These are phyloP conservation scores for Trichoderma reesei DNA, from an alignment of 495 filamentous ascomycete species.

Conservation along the genomic window DNA sequence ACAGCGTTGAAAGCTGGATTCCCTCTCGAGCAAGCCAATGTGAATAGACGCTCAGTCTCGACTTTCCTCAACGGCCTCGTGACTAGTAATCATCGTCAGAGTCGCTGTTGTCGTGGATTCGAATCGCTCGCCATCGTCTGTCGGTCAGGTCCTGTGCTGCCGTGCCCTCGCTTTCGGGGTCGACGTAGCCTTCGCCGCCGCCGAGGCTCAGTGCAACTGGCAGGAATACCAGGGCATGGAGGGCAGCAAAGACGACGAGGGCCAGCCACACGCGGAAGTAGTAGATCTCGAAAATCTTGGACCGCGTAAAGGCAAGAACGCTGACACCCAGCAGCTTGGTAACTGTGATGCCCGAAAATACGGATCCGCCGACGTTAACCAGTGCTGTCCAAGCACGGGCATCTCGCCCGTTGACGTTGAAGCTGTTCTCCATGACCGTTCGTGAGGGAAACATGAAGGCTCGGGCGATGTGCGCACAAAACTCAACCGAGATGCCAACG, in stretches of 20 bases:
- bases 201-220: conserved; percentile 81
- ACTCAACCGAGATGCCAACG: conserved; percentile 91
- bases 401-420: conserved; percentile 62
- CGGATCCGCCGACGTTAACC: conserved; percentile 84
- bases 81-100: conserved; percentile 29
- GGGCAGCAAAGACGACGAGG: conserved; percentile 78
- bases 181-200: conserved; percentile 80
- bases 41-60: too few species aligned
- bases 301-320: conserved; percentile 86
- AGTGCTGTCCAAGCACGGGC: conserved; percentile 84
- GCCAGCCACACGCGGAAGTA: conserved; percentile 96
- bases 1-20: too few species aligned
- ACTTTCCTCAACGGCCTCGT: not conserved
- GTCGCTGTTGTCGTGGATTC: conserved; percentile 24
- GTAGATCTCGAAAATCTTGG: conserved; percentile 99
- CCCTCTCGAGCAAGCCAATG: not conserved
- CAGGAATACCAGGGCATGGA: conserved; percentile 82
- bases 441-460: conserved; percentile 89
- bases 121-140: conserved; percentile 34
- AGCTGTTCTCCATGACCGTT: conserved; percentile 62
- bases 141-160: conserved; percentile 70
- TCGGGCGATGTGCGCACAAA: conserved; percentile 92
- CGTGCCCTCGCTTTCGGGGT: conserved; percentile 73
- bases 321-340: conserved; percentile 90
- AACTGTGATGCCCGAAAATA: conserved; percentile 92